phyloP scores from a whole-genome alignment of 2,329 filamentous ascomycete species.

The Rosellinia necatrix region DNA sequence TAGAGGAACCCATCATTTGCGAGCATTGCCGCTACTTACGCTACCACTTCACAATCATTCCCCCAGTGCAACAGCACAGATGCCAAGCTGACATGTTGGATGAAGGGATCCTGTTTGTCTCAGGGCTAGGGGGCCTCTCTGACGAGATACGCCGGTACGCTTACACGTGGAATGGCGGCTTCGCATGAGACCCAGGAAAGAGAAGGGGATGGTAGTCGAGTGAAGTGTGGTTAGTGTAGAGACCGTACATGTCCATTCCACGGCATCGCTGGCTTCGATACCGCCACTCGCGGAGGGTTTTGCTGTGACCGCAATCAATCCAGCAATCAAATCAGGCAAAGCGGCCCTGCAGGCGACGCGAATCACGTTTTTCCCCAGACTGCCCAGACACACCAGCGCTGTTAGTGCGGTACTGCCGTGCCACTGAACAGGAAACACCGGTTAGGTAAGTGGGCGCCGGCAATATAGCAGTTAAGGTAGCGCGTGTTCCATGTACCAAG shows the following conservation, averaged over 20 bases:
- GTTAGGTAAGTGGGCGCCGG: no score
- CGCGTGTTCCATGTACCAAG: no score
- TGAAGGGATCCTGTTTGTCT: constrained; percentile 22
- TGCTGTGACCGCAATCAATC: not conserved
- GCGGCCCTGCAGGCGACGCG: constrained; percentile 25
- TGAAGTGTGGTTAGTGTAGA: not conserved
- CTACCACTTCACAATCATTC: not conserved
- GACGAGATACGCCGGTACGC: constrained; percentile 18
- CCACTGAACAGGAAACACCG: no score
- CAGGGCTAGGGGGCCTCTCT: constrained; percentile 14
- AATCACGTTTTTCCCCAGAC: constrained; percentile 30
- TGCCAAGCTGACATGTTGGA: constrained; percentile 15
- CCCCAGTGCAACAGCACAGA: constrained; percentile 1
- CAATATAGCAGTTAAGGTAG: no score
- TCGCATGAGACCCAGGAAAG: not conserved
- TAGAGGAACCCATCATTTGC: not conserved
- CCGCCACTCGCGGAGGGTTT: no score
- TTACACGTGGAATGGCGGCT: constrained; percentile 23
- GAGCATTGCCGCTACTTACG: not conserved
- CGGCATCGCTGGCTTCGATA: constrained; percentile 10
- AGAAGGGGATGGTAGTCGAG: not conserved
- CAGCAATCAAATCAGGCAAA: constrained; percentile 17
- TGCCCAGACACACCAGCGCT: constrained; percentile 20
- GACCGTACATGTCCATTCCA: constrained; percentile 2
- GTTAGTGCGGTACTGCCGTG: constrained; percentile 7